Percentiles rank a stretch among this genome's conserved stretches.
Evolutionary conservation across 179 eudicot species (phyloP).

Genomic region (Nepenthes alata): DNA sequence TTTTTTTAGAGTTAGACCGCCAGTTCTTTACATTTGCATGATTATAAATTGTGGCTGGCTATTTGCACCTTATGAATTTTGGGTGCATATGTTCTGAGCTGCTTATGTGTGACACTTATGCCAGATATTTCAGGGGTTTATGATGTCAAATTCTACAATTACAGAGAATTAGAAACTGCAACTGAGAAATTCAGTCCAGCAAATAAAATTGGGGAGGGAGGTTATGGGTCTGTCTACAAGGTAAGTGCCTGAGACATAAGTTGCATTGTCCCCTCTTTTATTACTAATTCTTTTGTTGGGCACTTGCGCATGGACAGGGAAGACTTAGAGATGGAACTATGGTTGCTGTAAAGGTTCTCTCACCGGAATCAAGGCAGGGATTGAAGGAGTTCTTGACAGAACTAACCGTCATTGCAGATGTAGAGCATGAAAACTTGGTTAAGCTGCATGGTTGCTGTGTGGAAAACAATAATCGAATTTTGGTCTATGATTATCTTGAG

Average conservation of each 20-base stretch:
- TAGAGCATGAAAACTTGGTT: slow-evolving; percentile 52
- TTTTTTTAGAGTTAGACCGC: background rate
- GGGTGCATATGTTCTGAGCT: slow-evolving; percentile 5
- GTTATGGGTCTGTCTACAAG: slow-evolving; percentile 72
- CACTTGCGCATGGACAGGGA: slow-evolving; percentile 28
- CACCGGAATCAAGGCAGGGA: slow-evolving; percentile 50
- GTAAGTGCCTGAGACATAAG: slow-evolving; percentile 16
- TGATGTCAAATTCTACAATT: slow-evolving; percentile 33
- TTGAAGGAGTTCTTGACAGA: slow-evolving; percentile 44
- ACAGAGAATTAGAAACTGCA: slow-evolving; percentile 39
- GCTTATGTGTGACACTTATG: background rate
- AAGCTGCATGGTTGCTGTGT: slow-evolving; percentile 52
- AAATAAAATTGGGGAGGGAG: slow-evolving; percentile 65
- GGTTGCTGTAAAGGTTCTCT: slow-evolving; percentile 48
- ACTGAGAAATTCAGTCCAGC: slow-evolving; percentile 34
- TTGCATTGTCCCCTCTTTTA: background rate
- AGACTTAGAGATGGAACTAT: slow-evolving; percentile 33
- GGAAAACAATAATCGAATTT: slow-evolving; percentile 32
- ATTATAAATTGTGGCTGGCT: slow-evolving; percentile 4
- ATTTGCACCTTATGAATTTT: slow-evolving; percentile 1
- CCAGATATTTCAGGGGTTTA: slow-evolving; percentile 19
- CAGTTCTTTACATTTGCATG: background rate
- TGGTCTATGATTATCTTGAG: slow-evolving; percentile 46
- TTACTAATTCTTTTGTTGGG: slow-evolving; percentile 7
- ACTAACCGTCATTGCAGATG: slow-evolving; percentile 30